Evolutionary conservation across 805 yeast species (phyloP).

Genomic region (Candida ortonii): DNA sequence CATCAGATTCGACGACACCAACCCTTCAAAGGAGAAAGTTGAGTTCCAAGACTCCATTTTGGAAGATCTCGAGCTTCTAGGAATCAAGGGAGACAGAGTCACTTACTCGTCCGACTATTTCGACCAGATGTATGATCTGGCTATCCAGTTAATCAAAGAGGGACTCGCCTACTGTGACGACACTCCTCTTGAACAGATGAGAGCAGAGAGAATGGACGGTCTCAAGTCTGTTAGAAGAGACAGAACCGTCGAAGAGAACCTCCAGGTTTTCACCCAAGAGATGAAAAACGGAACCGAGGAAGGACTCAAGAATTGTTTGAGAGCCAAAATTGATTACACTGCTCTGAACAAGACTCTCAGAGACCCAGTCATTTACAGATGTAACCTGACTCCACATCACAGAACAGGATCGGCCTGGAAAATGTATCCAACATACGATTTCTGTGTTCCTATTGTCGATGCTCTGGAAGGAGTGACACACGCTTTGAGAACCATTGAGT

Average conservation of each 20-base stretch:
- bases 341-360: conserved; percentile 92
- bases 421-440: conserved; percentile 96
- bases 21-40: conserved; percentile 92
- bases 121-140: conserved; percentile 83
- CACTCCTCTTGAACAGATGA: conserved; percentile 90
- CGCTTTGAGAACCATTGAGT: conserved; percentile 95
- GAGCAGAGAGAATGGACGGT: conserved; percentile 99
- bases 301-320: conserved; percentile 87
- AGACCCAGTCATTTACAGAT: conserved; percentile 97
- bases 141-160: conserved; percentile 83
- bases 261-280: conserved; percentile 79
- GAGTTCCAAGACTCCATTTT: conserved; percentile 94
- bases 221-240: conserved; percentile 89
- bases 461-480: conserved; percentile 96
- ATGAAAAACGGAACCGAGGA: conserved; percentile 93
- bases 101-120: conserved; percentile 95
- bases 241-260: conserved; percentile 88
- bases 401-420: conserved; percentile 94
- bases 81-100: conserved; percentile 85
- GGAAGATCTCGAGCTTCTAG: conserved; percentile 86
- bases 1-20: conserved; percentile 96
- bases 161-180: conserved; percentile 98
- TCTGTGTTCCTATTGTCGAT: conserved; percentile 97
- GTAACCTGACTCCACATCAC: conserved; percentile 96
- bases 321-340: conserved; percentile 94